Evolutionary conservation across 208 protist genomes (phyloP), one percentile per base, ranked within the genome.

Genomic region (Polymyxa betae): DNA sequence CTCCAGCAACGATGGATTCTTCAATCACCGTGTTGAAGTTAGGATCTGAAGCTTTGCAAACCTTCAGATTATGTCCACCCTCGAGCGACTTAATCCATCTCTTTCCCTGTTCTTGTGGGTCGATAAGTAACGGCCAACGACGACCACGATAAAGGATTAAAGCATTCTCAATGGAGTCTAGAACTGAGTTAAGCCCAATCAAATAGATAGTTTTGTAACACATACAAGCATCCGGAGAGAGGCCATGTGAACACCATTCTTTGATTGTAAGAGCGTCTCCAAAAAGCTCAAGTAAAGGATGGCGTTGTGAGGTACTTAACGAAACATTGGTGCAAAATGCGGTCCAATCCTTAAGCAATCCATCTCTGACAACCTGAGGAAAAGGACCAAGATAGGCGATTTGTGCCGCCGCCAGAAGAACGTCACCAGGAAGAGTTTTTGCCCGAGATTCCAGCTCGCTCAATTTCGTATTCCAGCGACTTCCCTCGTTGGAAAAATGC

Each of bases 61-160:
- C 54, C 20, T 29, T 16, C 20, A 66, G 54, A 29, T 29, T 29
- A 16, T 32, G 40, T 16, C 20, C 38, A 45, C 44, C 38, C 90
- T 98, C 98, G 88, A 97, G 97, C 88, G 96, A 95, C 40, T 97
- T 97, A 91, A 99, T 98, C 88, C 94, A 95, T 32, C 91, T 35
- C 77, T 93, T 93, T 1, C 93, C 94, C 89, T 95, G 93, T 41
- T 92, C 94, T 43, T 93, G 92, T 10, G 90, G 92, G 92, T 95
- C 94, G 54, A 95, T 91, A 78, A 95, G 90, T 16, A 95, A 92
- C 16, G 94, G 94, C 89, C 92, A 94, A 5, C 94, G 43, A 0
- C 91, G 68, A 38, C 89, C 93, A 10, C 90, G 90, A 24, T 87
- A 88, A 20, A 94, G 89, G 41, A 93, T 91, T 43, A 94, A 93